Base-by-base conservation (phyloP, 2,329 filamentous ascomycete genomes). In the Calonectria multiphialidica region DNA sequence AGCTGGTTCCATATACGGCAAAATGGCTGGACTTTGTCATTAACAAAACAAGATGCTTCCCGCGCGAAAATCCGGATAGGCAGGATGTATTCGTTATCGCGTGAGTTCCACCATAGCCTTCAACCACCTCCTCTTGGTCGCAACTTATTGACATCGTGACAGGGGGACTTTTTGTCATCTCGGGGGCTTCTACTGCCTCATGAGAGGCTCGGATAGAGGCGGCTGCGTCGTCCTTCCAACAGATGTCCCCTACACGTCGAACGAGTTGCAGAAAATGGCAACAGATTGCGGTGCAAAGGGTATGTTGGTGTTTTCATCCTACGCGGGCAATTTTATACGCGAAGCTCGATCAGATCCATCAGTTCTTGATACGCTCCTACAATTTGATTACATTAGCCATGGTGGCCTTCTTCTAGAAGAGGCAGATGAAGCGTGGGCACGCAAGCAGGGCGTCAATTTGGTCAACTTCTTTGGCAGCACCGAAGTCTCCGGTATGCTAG, bases 151-250 rank as follows among this genome's bases (percentile, higher is more conserved):
- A 78, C 2, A 35, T 3, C 3, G 0, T 2, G 13, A 8, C 2
- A 78, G 76, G 6, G 76, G 76, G 13, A 77, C 70, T 30, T 77
- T 78, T n/a, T 71, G 70, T 3, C 76, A 78, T 42, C 68, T 74
- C 15, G 76, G 62, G 0, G 55, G 59, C 12, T 70, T 53, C 1
- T 47, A 64, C 1, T 16, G 70, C 1, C 37, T 74, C 3, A 57
- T 72, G 57, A 47, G 71, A 1, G 15, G 59, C 2, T 44, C 73
- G 0, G 53, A 33, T 5, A 64, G 62, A 25, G 76, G 75, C 3
- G 66, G 47, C 3, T 78, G 73, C 16, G 7, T 73, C 4, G 71
- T 78, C 0, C 53, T 78, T 1, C 74, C 76, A 1, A 76, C 70
- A 4, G 23, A 30, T 0, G 42, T 77, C 1, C 76, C 76, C 1